A percentile compares a stretch with the other conserved stretches of the same genome.
phyloP scores from a whole-genome alignment of 1,139 yeast genomes.

The Geotrichum aggregatum region DNA sequence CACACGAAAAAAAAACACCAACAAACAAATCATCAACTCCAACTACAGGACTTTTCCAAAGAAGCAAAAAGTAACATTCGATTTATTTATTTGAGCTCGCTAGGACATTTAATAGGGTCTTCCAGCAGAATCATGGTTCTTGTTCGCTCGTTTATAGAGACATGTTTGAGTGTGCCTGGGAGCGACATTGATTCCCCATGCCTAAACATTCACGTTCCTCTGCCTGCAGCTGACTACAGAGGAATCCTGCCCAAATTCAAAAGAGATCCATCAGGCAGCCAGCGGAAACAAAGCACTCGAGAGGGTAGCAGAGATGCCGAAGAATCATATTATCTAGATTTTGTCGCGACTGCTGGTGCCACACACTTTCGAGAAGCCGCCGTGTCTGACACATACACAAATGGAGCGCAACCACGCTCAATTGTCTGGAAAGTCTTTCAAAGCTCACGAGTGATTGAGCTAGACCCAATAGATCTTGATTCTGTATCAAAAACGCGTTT shows the following conservation, averaged over 20 bases:
- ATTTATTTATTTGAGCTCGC: neutral
- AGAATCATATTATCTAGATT: constrained; percentile 26
- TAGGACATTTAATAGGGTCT: neutral
- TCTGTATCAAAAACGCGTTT: constrained; percentile 15
- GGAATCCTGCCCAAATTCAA: constrained; percentile 8
- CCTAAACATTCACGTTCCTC: constrained; percentile 11
- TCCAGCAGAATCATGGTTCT: constrained; percentile 6
- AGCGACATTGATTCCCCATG: constrained; percentile 3
- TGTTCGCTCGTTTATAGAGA: constrained; percentile 13
- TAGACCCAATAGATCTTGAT: constrained; percentile 27
- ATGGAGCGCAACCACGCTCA: constrained; percentile 19
- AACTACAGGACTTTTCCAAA: neutral
- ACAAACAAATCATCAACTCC: neutral
- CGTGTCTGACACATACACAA: neutral
- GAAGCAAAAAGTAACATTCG: neutral
- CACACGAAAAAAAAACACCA: neutral
- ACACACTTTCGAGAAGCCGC: constrained; percentile 19
- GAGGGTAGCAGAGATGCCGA: constrained; percentile 23
- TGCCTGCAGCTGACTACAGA: constrained; percentile 8
- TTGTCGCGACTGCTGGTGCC: constrained; percentile 30
- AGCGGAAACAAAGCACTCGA: constrained; percentile 4
- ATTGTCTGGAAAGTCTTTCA: constrained; percentile 29
- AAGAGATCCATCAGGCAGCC: neutral
- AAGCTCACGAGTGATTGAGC: constrained; percentile 26
- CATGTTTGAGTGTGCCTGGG: constrained; percentile 14